phyloP scores from a whole-genome alignment of 2,329 filamentous ascomycete species.

The Monilinia vaccinii-corymbosi region DNA sequence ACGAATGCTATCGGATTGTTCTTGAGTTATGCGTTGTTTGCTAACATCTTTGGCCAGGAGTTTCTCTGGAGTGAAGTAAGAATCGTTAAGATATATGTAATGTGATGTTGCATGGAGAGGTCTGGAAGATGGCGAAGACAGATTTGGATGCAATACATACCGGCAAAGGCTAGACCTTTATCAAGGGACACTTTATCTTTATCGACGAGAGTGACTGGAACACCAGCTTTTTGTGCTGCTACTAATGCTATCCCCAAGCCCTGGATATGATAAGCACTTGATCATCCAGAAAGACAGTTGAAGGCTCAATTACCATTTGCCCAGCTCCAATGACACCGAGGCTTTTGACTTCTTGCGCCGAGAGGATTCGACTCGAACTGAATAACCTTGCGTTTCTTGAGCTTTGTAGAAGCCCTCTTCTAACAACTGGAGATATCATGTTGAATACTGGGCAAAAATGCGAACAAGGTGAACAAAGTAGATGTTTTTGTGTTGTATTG shows the following conservation, averaged over 20 bases:
- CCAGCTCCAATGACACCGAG: constrained; percentile 90
- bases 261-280: constrained; percentile 37
- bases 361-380: constrained; percentile 54
- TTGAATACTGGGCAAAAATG: not conserved
- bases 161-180: constrained; percentile 83
- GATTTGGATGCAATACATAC: constrained; percentile 35
- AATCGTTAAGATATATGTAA: not conserved
- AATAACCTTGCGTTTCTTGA: constrained; percentile 43
- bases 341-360: constrained; percentile 68
- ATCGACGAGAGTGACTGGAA: constrained; percentile 83
- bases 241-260: constrained; percentile 94
- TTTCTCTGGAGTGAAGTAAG: constrained; percentile 52
- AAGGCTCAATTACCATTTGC: constrained; percentile 63
- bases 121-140: not conserved
- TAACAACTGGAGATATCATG: constrained; percentile 25
- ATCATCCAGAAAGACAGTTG: not conserved
- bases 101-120: not conserved
- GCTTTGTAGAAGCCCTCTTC: constrained; percentile 20
- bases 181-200: constrained; percentile 74
- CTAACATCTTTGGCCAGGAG: constrained; percentile 85
- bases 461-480: too few relatives aligned
- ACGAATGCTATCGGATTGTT: constrained; percentile 66
- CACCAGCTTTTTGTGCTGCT: constrained; percentile 71
- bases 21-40: constrained; percentile 77
- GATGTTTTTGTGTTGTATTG: not conserved